Base-by-base conservation (phyloP, 805 yeast species). In the Nadsonia fulvescens region DNA sequence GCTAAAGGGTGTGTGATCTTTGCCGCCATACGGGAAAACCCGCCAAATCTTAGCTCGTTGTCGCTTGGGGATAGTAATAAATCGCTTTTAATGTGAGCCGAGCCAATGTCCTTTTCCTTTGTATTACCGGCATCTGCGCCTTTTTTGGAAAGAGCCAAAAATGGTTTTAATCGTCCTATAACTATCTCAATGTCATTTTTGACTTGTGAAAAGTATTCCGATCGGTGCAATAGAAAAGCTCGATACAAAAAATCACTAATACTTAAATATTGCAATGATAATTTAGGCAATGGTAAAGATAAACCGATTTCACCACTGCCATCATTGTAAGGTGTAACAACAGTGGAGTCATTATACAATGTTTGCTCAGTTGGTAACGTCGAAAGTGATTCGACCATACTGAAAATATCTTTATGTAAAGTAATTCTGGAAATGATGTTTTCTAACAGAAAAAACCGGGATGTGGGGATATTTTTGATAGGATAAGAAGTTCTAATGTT, bases 231-330 rank as follows among this genome's bases (percentile, higher is more conserved):
- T 16, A 32, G 29, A 16, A 40, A 38, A 3, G 34, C 25, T 15
- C 52, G 34, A n/a, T 32, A 22, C 12, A 44, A 23, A 18, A 49
- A 43, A 24, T 49, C 54, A n/a, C 32, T 32, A 14, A 37, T 17
- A 10, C 46, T 33, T 8, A 49, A 34, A 30, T 38, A 49, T 19
- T 49, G 53, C 5, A 40, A 32, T 6, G 37, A 38, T 5, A 44
- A 25, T 12, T 37, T 26, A 5, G 41, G 38, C 5, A 44, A 20
- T 4, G 52, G 33, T 9, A 32, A 23, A 7, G n/a, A n/a, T n/a
- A n/a, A n/a, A n/a, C n/a, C n/a, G n/a, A n/a, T n/a, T n/a, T n/a
- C n/a, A n/a, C n/a, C n/a, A n/a, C n/a, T n/a, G n/a, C n/a, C n/a
- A n/a, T n/a, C n/a, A n/a, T n/a, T n/a, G n/a, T n/a, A n/a, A n/a